Evolutionary conservation across 1,284 basidiomycete species (phyloP).

Genomic region (Pholiota adiposa): DNA sequence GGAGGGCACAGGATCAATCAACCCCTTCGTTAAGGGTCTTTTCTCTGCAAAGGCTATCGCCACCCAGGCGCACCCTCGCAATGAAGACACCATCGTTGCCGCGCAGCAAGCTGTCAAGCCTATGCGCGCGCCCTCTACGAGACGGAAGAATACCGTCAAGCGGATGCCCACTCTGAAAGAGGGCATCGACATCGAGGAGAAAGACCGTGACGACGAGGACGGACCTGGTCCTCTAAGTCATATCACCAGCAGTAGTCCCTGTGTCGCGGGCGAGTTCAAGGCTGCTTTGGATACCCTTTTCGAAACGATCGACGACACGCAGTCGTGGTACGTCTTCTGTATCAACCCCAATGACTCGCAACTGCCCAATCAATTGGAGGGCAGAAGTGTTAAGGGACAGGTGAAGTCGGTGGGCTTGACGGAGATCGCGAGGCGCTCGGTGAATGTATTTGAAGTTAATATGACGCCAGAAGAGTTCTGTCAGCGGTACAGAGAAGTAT

Average conservation of each 20-base stretch:
- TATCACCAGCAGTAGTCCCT: constrained; percentile 51
- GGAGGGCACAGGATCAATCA: constrained; percentile 77
- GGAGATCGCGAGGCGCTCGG: constrained; percentile 76
- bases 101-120: constrained; percentile 94
- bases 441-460: constrained; percentile 78
- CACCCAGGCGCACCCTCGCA: constrained; percentile 88
- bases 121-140: constrained; percentile 88
- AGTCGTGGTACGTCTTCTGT: constrained; percentile 93
- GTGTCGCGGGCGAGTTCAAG: constrained; percentile 89
- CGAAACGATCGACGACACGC: constrained; percentile 88
- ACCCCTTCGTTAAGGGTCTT: constrained; percentile 90
- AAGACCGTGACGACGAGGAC: constrained; percentile 28
- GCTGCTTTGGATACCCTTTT: constrained; percentile 85
- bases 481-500: constrained; percentile 74
- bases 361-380: constrained; percentile 92
- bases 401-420: constrained; percentile 82
- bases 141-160: constrained; percentile 75
- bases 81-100: constrained; percentile 93
- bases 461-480: constrained; percentile 91
- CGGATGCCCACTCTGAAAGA: constrained; percentile 67
- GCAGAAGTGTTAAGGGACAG: constrained; percentile 90
- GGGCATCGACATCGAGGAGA: constrained; percentile 26
- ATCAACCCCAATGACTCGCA: constrained; percentile 95
- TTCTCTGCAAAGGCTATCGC: constrained; percentile 90
- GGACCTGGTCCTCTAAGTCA: constrained; percentile 14